Evolutionary conservation across 768 basidiomycete species (phyloP).

Genomic region (Leucosporidium scottii): DNA sequence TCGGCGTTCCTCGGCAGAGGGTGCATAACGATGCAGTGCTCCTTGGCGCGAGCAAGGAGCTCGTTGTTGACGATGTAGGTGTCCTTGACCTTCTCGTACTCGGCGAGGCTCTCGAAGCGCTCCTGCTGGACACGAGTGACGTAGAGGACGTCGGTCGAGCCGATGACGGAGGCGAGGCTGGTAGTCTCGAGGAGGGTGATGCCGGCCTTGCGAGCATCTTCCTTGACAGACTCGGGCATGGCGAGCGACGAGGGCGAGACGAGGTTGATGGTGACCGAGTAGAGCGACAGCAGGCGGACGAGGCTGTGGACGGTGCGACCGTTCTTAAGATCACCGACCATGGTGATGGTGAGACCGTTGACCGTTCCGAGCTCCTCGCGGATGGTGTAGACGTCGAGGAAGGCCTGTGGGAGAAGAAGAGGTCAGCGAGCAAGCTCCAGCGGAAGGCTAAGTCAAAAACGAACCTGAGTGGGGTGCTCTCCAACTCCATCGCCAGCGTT

Average conservation of each 20-base stretch:
- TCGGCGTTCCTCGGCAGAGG: slow-evolving; percentile 93
- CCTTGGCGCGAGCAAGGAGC: slow-evolving; percentile 83
- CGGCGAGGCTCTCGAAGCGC: slow-evolving; percentile 68
- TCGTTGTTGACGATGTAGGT: slow-evolving; percentile 90
- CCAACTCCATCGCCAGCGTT: slow-evolving; percentile 97
- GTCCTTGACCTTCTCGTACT: slow-evolving; percentile 87
- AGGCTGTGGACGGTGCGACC: slow-evolving; percentile 95
- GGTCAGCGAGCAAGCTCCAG: slow-evolving; percentile 4
- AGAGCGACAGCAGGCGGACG: slow-evolving; percentile 81
- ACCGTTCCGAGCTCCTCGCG: slow-evolving; percentile 96
- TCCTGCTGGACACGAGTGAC: slow-evolving; percentile 95
- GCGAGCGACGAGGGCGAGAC: slow-evolving; percentile 77
- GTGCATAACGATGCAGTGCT: slow-evolving; percentile 98
- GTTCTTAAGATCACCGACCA: slow-evolving; percentile 91
- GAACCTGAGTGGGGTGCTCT: slow-evolving; percentile 90
- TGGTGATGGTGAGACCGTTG: slow-evolving; percentile 78
- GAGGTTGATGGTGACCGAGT: slow-evolving; percentile 90
- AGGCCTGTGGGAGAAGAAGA: slow-evolving; percentile 35
- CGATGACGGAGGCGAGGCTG: slow-evolving; percentile 82
- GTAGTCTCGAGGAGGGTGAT: slow-evolving; percentile 71
- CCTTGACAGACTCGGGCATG: slow-evolving; percentile 81
- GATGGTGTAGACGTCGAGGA: slow-evolving; percentile 66
- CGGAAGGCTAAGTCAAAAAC: slow-evolving; percentile 26
- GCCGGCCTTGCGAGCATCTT: slow-evolving; percentile 75
- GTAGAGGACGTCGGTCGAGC: slow-evolving; percentile 90